Base-by-base conservation (phyloP, 2,329 filamentous ascomycete species). In the Pestalotiopsis sp. region DNA sequence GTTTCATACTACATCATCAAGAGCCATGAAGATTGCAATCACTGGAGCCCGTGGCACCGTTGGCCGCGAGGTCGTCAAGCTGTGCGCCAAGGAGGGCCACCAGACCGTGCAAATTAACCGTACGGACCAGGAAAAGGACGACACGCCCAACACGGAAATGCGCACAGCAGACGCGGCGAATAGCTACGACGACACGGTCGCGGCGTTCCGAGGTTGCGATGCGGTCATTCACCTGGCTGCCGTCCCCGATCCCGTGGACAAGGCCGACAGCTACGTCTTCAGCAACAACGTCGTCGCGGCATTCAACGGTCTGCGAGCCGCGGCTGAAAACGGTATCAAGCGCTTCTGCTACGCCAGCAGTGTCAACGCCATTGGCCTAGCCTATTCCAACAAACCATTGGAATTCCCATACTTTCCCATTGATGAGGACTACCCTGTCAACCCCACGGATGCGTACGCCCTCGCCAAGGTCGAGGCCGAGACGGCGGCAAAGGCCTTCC, bases 221-320 rank as follows among this genome's bases (percentile, higher is more conserved):
- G 79, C 79, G 9, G 64, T 81, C 25, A 80, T 81, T 59, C 79
- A 81, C 65, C 77, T 81, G 1, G 79, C 79, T 2, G 58, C 58
- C 25, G 31, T 61, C 13, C 58, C 58, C 11, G 31, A 80, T 67
- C 79, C 79, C 3, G 71, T 79, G 1, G 75, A 73, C 52, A 79
- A 77, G 36, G 66, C 72, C 2, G 77, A 81, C 66, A 72, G 70
- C 62, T 52, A 72, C 31, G 78, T 81, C 0, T 79, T 80, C 71
- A 74, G 72, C 68, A 81, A 80, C 73, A 81, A 81, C 68, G 78
- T 80, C 61, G 76, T 76, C 67, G 71, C 74, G 0, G 79, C 79
- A 0, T 81, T 81, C 73, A 82, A 81, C 55, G 78, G 79, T n/a
- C 78, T 81, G 49, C 77, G 76, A 17, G 79, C 79, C 14, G 77